These are phyloP conservation scores for Pelargonium australe DNA, from an alignment of 441 rosid genomes.

Conservation along the genomic window DNA sequence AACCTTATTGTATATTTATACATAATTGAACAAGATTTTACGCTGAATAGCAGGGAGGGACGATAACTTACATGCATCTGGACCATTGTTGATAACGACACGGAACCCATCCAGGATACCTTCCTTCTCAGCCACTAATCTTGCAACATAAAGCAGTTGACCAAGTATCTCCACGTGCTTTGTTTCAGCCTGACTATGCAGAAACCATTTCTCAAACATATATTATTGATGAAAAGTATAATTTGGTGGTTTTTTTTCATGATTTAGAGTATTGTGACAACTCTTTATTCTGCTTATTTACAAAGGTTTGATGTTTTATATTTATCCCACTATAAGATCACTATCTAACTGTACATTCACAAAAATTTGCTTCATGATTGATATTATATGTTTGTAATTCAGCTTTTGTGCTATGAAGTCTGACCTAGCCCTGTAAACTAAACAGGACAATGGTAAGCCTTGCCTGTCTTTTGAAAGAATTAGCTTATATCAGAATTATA, in stretches of 20 bases:
- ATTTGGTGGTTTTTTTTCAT: background rate
- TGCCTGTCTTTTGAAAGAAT: background rate
- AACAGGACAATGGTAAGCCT: background rate
- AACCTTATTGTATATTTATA: background rate
- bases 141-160: constrained; percentile 62
- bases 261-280: background rate
- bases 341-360: background rate
- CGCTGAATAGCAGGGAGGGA: background rate
- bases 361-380: background rate
- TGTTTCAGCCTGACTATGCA: constrained; percentile 54
- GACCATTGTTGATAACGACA: constrained; percentile 81
- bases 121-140: constrained; percentile 84
- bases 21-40: background rate
- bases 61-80: constrained; percentile 54
- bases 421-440: background rate
- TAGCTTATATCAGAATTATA: background rate
- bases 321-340: background rate
- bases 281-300: background rate
- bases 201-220: background rate
- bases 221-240: background rate
- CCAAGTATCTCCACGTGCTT: constrained; percentile 67
- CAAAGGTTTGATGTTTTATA: background rate
- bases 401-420: background rate
- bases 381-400: background rate
- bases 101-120: constrained; percentile 78